Conservation (phyloP, 2,329 filamentous ascomycete species). For the Alternaria ventricosa region DNA sequence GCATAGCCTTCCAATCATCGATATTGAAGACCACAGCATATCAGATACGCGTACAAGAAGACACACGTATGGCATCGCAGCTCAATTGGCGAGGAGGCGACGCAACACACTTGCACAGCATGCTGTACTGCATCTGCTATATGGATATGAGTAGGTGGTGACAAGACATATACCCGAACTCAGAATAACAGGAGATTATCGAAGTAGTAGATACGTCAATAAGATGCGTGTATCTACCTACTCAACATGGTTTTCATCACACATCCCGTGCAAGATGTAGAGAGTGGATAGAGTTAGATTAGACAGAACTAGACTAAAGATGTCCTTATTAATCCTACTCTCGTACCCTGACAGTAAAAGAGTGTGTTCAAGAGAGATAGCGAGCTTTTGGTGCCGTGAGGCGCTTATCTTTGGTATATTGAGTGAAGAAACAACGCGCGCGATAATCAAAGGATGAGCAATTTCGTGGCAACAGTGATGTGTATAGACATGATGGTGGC, state of each 20-base stretch:
- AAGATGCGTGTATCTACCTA: background rate
- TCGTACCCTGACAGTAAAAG: background rate
- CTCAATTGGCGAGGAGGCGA: too few species aligned
- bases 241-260: background rate
- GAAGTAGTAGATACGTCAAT: background rate
- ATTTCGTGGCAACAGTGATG: background rate
- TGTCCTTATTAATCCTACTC: background rate
- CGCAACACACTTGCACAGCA: background rate
- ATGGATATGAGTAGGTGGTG: background rate
- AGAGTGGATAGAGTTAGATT: background rate
- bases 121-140: background rate
- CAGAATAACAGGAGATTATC: background rate
- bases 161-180: background rate
- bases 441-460: background rate
- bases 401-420: slow-evolving; percentile 15
- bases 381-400: slow-evolving; percentile 9
- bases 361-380: background rate
- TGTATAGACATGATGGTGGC: background rate
- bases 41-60: background rate
- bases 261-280: background rate
- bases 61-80: background rate
- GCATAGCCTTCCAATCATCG: background rate
- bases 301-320: background rate
- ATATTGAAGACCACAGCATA: background rate
- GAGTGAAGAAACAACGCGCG: background rate